Evolutionary conservation across 345 rosid species (phyloP), one percentile per base, ranked within the genome.

Genomic region (Pistacia vera): DNA sequence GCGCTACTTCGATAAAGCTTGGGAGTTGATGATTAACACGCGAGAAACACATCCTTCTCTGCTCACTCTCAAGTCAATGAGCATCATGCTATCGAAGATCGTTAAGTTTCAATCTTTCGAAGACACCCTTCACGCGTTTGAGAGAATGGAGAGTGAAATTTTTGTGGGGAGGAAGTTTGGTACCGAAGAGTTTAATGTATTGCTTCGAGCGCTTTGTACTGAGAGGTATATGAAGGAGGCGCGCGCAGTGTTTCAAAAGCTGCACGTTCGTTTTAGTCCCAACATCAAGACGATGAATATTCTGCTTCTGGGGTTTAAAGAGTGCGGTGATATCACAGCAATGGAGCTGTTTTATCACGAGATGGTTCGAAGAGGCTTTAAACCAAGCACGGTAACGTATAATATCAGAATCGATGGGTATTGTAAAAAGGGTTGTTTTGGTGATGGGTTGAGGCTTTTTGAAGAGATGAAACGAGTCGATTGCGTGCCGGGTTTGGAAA

Each of bases 1-100:
- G 98, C 86, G 97, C 10, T 95, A 92, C 71, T 89, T 95, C 65
- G 94, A 90, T 77, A 84, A 90, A 73, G 99, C 94, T 18, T 93
- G 98, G 99, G 90, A 79, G 30, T 81, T 95, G 73, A 89, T 93
- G 96, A 80, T 67, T 25, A 88, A 90, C 55, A 57, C 90, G 20
- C 74, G 77, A 51, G 77, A 61, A 5, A n/a, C 55, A 0, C 81
- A 83, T 69, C 93, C 97, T 35, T 66, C 79, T 36, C 10, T 93
- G 75, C 84, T 93, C 30, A 93, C 86, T 6, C 82, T 81, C 7
- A 92, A 95, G 83, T 87, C 98, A 0, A 95, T 93, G 97, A 90
- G 95, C 79, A 93, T 95, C 30, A 76, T 95, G 80, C 80, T 93
- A 33, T 88, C 88, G 0, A 95, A 81, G 78, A 74, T 92, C 76